These are phyloP conservation scores for Metschnikowia sp. DNA, from an alignment of 805 yeast genomes.

Conservation along the genomic window DNA sequence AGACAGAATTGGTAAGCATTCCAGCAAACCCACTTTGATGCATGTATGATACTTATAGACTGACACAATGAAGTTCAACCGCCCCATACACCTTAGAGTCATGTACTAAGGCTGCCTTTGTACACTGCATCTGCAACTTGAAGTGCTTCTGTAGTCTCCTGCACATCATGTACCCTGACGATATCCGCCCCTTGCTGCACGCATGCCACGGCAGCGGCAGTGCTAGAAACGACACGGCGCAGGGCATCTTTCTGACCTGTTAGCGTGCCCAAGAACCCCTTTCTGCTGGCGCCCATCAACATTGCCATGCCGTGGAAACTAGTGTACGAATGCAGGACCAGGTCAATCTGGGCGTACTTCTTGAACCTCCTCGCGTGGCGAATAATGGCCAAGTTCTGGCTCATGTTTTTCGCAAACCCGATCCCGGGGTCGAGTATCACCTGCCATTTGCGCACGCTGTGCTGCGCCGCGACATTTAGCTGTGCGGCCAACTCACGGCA, in stretches of 20 bases:
- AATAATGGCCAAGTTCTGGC: constrained; percentile 67
- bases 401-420: constrained; percentile 86
- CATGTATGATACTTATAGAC: neutral
- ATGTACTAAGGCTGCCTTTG: constrained; percentile 4
- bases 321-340: constrained; percentile 24
- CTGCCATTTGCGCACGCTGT: constrained; percentile 86
- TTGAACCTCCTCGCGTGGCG: constrained; percentile 49
- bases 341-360: constrained; percentile 37
- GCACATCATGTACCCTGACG: constrained; percentile 84
- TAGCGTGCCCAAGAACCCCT: constrained; percentile 76
- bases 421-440: constrained; percentile 90
- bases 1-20: no score
- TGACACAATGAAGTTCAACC: no score
- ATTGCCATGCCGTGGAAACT: constrained; percentile 59
- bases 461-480: constrained; percentile 51
- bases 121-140: constrained; percentile 74
- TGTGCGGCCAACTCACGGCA: constrained; percentile 61
- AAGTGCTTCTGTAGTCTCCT: constrained; percentile 44
- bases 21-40: no score
- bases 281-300: constrained; percentile 84
- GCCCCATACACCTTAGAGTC: constrained; percentile 10
- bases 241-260: constrained; percentile 54
- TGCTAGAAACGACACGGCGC: constrained; percentile 73
- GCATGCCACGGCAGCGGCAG: constrained; percentile 70
- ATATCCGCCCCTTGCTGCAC: constrained; percentile 73